Base-by-base conservation (phyloP, 768 basidiomycete species). In the Chiua virens region DNA sequence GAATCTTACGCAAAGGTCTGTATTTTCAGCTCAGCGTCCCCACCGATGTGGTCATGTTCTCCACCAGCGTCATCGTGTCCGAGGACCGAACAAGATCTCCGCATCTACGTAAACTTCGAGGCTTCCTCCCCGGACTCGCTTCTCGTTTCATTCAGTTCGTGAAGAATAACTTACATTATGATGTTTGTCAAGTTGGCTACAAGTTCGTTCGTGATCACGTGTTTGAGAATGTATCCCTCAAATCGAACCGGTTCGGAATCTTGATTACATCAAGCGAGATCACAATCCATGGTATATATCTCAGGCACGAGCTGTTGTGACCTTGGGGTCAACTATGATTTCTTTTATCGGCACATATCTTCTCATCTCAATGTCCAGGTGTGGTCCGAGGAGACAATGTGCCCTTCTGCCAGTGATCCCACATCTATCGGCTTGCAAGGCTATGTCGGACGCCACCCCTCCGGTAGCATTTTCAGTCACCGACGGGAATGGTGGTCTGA, bases 111-210 rank as follows among this genome's bases (percentile, higher is more conserved):
- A 52, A 60, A 7, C 8, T 13, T 49, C 14, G 15, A 43, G 25
- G 17, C 42, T 51, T 50, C 42, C 49, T 53, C 59, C 55, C 55
- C 55, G 5, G 47, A 46, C 48, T 42, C 21, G 42, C 38, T 52
- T 39, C 38, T 34, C 34, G 42, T 43, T 30, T 42, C 25, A 13
- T 20, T 39, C 36, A 13, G 43, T 42, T 35, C 49, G 44, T 43
- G 34, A 47, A 34, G 27, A 42, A 34, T 14, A 30, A 30, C 13
- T n/a, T n/a, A n/a, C 11, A 11, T 30, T 11, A 30, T 30, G 28
- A 30, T 6, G 28, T 42, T 18, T 5, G 11, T 18, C 8, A 22
- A 45, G 32, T 22, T 22, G 22, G n/a, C 21, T 45, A 10, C 35
- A 46, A 18, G 34, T 34, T 34, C 14, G 5, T 17, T 17, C 7